Conservation (phyloP, 257 asterid species). For the Nicotiana tabacum region DNA sequence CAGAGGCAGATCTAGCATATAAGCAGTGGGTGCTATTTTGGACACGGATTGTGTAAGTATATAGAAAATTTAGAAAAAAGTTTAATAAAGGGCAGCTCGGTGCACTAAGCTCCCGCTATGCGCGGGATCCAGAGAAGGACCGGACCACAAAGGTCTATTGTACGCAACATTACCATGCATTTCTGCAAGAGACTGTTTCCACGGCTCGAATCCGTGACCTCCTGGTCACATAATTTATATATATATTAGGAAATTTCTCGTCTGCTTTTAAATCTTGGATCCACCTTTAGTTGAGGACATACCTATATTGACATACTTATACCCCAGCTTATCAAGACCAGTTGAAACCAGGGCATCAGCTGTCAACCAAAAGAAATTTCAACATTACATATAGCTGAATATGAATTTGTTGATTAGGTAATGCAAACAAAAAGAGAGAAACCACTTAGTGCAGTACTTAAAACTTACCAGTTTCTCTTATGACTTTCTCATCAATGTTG, state of each 20-base stretch:
- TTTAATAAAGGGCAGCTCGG: too few species aligned
- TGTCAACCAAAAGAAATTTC: constrained; percentile 20
- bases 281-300: not conserved
- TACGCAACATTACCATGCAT: too few species aligned
- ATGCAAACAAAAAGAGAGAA: not conserved
- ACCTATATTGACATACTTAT: constrained; percentile 84
- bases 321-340: constrained; percentile 81
- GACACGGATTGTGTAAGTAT: too few species aligned
- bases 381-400: not conserved
- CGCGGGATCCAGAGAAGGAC: too few species aligned
- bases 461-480: constrained; percentile 61
- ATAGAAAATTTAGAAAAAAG: too few species aligned
- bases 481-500: constrained; percentile 55
- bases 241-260: too few species aligned
- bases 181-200: too few species aligned
- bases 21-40: not conserved
- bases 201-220: too few species aligned
- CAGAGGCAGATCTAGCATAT: not conserved
- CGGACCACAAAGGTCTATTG: too few species aligned
- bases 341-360: constrained; percentile 95
- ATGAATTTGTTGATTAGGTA: not conserved
- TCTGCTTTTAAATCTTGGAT: not conserved
- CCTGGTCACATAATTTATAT: too few species aligned
- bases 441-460: not conserved
- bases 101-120: too few species aligned